A percentile compares a stretch with the other conserved stretches of the same genome.
Conservation (phyloP, 148 eudicot species). For the Vaccinium macrocarpon region DNA sequence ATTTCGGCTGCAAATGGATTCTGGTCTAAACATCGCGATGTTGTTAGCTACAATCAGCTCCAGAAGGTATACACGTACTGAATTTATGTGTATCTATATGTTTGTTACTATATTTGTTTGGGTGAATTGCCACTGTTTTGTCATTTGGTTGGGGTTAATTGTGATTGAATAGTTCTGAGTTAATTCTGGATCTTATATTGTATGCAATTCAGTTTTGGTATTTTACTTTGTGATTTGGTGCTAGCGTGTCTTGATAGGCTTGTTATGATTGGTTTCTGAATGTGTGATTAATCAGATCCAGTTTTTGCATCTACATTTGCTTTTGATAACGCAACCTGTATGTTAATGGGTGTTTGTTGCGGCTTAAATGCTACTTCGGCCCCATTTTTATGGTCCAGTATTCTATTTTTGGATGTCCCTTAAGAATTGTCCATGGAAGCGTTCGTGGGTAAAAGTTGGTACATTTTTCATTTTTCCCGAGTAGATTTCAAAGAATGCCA, state of each 20-base stretch:
- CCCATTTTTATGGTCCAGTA: too few species aligned
- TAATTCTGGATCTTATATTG: slow-evolving; percentile 20
- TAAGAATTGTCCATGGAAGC: too few species aligned
- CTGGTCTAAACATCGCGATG: slow-evolving; percentile 81
- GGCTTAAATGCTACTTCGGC: too few species aligned
- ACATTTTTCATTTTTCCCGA: too few species aligned
- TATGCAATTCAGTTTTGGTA: not conserved
- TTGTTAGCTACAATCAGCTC: slow-evolving; percentile 72
- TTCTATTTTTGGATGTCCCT: too few species aligned
- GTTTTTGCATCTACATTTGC: not conserved
- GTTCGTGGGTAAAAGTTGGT: too few species aligned
- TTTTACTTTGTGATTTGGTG: slow-evolving; percentile 13
- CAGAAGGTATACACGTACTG: slow-evolving; percentile 31
- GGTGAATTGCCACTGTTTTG: not conserved
- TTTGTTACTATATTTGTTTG: not conserved
- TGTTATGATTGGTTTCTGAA: slow-evolving; percentile 13
- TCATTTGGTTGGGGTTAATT: slow-evolving; percentile 11
- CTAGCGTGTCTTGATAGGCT: not conserved
- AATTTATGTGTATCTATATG: not conserved
- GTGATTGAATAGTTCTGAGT: not conserved
- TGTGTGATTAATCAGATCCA: slow-evolving; percentile 29
- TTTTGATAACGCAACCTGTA: not conserved
- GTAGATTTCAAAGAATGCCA: too few species aligned
- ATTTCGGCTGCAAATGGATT: slow-evolving; percentile 51
- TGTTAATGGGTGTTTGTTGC: too few species aligned